phyloP scores from a whole-genome alignment of 176 grass and related monocot genomes.

The Echinochloa phyllopogon region DNA sequence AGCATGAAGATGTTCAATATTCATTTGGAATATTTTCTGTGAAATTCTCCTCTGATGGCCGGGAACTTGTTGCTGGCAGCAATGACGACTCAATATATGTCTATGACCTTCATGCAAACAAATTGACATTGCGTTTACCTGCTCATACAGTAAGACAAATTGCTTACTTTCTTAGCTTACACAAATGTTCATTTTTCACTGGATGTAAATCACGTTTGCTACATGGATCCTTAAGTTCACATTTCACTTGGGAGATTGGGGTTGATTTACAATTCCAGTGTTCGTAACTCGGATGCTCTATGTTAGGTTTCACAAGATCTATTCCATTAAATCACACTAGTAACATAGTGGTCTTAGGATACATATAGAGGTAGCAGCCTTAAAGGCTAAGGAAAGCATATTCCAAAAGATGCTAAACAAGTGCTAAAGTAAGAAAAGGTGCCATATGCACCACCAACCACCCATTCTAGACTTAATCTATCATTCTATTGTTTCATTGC shows the following conservation, averaged over 20 bases:
- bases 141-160: conserved; percentile 73
- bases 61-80: conserved; percentile 81
- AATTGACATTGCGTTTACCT: conserved; percentile 64
- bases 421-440: no score
- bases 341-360: no score
- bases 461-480: no score
- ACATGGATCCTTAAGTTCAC: not conserved
- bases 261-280: not conserved
- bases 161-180: conserved; percentile 30
- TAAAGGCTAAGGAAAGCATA: no score
- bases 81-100: conserved; percentile 84
- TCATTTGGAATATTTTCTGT: conserved; percentile 87
- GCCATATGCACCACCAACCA: no score
- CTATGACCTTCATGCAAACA: conserved; percentile 76
- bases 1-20: conserved; percentile 72
- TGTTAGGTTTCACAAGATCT: no score
- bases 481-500: not conserved
- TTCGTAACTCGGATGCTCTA: conserved; percentile 13
- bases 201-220: not conserved
- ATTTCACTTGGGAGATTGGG: not conserved
- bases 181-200: not conserved
- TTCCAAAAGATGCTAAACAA: no score
- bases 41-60: conserved; percentile 85
- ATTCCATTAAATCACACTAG: no score
- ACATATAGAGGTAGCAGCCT: no score